Evolutionary conservation across 257 asterid species (phyloP).

Genomic region (Primulina huaijiensis): DNA sequence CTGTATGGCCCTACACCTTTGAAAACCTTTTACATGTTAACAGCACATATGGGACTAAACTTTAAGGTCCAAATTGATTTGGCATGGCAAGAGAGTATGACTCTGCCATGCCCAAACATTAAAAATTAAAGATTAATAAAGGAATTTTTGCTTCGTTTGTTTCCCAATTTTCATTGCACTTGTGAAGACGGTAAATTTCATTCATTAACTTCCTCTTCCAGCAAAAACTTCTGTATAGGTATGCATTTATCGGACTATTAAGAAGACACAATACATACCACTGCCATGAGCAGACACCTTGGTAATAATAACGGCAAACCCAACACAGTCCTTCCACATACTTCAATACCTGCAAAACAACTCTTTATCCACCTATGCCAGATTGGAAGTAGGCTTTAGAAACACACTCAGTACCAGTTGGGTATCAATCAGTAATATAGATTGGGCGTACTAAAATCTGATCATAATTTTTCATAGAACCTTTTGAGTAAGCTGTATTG

Average conservation of each 20-base stretch:
- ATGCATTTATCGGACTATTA: conserved; percentile 1
- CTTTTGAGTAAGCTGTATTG: no score
- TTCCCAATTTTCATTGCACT: neutral
- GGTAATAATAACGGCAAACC: conserved; percentile 97
- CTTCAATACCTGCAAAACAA: conserved; percentile 66
- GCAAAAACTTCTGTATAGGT: conserved; percentile 9
- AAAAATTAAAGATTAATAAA: neutral
- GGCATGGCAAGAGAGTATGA: conserved; percentile 9
- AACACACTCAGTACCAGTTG: neutral
- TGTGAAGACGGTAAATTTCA: conserved; percentile 18
- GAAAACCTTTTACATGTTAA: conserved; percentile 8
- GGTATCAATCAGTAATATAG: neutral
- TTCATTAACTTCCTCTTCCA: conserved; percentile 17
- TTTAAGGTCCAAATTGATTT: conserved; percentile 16
- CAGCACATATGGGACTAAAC: conserved; percentile 18
- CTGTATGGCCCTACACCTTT: neutral
- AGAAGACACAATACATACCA: conserved; percentile 55
- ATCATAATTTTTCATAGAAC: no score
- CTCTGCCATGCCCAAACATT: conserved; percentile 13
- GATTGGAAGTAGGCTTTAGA: conserved; percentile 5
- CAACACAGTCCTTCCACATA: conserved; percentile 95
- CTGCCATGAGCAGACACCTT: conserved; percentile 99
- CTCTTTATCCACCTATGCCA: conserved; percentile 24
- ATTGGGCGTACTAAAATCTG: no score
- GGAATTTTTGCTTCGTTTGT: neutral